Conservation (phyloP, 768 basidiomycete genomes). For the Leccinum broughii region DNA sequence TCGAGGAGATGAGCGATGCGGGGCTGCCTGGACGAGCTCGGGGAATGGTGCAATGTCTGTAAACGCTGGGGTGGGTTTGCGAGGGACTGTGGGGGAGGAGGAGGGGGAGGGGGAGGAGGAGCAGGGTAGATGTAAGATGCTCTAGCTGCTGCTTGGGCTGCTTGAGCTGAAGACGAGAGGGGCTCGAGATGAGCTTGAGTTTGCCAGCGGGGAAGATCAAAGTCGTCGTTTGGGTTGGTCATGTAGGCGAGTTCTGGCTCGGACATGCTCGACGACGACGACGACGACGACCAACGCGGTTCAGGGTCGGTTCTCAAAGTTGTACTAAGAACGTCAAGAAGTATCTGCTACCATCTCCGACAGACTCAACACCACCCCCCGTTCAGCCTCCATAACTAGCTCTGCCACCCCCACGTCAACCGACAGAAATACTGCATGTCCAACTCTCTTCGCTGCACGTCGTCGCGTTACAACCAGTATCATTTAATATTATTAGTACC, state of each 20-base stretch:
- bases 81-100: constrained; percentile 14
- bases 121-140: constrained; percentile 54
- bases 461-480: not conserved
- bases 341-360: not conserved
- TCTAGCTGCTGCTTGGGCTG: constrained; percentile 47
- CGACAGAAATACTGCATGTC: constrained; percentile 71
- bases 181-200: constrained; percentile 46
- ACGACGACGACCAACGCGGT: constrained; percentile 14
- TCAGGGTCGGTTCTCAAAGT: constrained; percentile 33
- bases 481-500: constrained; percentile 24
- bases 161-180: constrained; percentile 60
- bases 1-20: constrained; percentile 68
- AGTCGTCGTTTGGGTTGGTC: constrained; percentile 77
- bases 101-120: constrained; percentile 46
- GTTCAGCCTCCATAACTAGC: constrained; percentile 59
- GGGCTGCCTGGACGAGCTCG: constrained; percentile 49
- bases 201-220: constrained; percentile 66
- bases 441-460: constrained; percentile 57
- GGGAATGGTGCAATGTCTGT: constrained; percentile 33
- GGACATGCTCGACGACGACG: constrained; percentile 49
- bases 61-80: constrained; percentile 39
- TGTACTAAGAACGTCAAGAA: not conserved
- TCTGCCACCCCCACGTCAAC: constrained; percentile 57
- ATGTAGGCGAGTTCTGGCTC: constrained; percentile 77
- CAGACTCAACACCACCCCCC: constrained; percentile 48